These are phyloP conservation scores for Fennellomyces sp. DNA, from an alignment of 371 early-diverging fungal genomes.

Conservation along the genomic window DNA sequence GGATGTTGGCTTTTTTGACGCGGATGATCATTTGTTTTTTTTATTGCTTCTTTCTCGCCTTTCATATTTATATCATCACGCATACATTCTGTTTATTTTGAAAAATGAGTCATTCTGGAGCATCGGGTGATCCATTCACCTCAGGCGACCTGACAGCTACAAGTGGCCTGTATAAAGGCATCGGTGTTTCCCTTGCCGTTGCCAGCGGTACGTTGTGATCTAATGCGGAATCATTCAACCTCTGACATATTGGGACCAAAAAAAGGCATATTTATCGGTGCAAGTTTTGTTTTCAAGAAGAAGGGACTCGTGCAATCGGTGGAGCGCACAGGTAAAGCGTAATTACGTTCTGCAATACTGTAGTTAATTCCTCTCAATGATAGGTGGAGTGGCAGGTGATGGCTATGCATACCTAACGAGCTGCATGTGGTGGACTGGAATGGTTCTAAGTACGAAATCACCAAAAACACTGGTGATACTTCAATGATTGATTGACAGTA, in stretches of 20 bases:
- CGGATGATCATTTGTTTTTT: no score
- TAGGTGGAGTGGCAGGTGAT: conserved; percentile 72
- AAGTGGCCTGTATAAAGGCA: conserved; percentile 86
- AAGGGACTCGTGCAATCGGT: conserved; percentile 83
- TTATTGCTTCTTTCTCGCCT: no score
- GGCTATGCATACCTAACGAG: conserved; percentile 83
- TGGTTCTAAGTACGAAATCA: conserved; percentile 76
- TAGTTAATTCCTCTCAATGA: conserved; percentile 1
- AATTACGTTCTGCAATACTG: background rate
- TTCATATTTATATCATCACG: no score
- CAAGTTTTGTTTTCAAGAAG: conserved; percentile 92
- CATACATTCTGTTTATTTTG: no score
- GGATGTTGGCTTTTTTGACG: no score
- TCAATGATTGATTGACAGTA: conserved; percentile 9
- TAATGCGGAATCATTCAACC: no score
- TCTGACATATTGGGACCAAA: background rate
- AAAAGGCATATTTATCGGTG: conserved; percentile 85
- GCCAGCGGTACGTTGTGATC: conserved; percentile 61
- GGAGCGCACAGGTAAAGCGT: conserved; percentile 50
- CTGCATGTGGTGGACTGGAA: conserved; percentile 94
- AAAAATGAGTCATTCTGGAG: no score
- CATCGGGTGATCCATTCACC: no score
- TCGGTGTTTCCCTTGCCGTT: conserved; percentile 85
- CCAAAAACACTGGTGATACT: no score
- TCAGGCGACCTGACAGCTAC: no score